Percentiles rank a stretch among this genome's conserved stretches.
phyloP scores from a whole-genome alignment of 768 basidiomycete genomes.

The Psilocybe sp. region DNA sequence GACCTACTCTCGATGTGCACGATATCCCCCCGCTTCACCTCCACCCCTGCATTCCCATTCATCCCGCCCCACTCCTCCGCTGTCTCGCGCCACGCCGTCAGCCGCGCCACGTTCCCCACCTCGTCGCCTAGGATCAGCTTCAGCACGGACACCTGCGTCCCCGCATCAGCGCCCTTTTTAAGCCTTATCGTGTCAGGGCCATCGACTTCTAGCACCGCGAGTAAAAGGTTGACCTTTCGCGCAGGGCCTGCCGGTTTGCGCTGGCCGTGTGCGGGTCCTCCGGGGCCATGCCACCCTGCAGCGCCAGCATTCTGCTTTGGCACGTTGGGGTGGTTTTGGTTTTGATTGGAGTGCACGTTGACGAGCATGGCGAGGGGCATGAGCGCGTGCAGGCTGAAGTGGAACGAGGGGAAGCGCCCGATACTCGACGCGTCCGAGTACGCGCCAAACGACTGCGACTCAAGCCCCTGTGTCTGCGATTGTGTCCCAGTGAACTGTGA shows the following conservation, averaged over 20 bases:
- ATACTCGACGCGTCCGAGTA: conserved; percentile 73
- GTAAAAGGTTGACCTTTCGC: conserved; percentile 51
- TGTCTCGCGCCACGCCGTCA: conserved; percentile 77
- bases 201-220: conserved; percentile 73
- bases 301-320: too few relatives aligned
- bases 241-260: too few relatives aligned
- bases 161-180: conserved; percentile 69
- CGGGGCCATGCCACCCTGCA: too few relatives aligned
- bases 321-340: too few relatives aligned
- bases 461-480: conserved; percentile 18
- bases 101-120: conserved; percentile 60
- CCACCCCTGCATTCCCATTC: conserved; percentile 29
- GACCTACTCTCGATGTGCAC: conserved; percentile 64
- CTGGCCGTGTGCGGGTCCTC: too few relatives aligned
- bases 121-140: conserved; percentile 77
- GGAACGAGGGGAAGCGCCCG: conserved; percentile 68
- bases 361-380: conserved; percentile 44
- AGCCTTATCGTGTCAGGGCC: conserved; percentile 68
- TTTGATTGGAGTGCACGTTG: too few relatives aligned
- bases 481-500: conserved; percentile 16
- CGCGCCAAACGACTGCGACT: conserved; percentile 38
- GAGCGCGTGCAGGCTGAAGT: conserved; percentile 64
- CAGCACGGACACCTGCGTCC: conserved; percentile 64
- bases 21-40: conserved; percentile 68
- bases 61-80: conserved; percentile 68